A percentile compares a stretch with the other conserved stretches of the same genome.
phyloP scores from a whole-genome alignment of 495 filamentous ascomycete species.

The Penicillium canariense region DNA sequence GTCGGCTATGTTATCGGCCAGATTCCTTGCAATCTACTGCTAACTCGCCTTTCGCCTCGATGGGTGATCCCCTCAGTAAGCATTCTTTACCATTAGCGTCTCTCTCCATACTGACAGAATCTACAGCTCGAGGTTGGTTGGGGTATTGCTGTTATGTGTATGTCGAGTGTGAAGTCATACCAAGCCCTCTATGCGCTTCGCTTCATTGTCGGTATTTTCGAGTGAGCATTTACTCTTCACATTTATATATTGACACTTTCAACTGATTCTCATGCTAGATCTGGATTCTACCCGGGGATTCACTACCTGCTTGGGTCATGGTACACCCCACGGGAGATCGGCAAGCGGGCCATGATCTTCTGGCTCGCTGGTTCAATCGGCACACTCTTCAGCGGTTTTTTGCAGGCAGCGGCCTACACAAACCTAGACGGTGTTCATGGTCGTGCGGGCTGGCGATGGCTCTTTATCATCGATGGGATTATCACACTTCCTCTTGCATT shows the following conservation, averaged over 20 bases:
- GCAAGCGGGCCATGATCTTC: constrained; percentile 53
- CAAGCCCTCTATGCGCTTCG: constrained; percentile 41
- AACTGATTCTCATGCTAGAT: not conserved
- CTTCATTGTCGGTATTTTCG: constrained; percentile 2
- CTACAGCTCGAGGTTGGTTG: constrained; percentile 46
- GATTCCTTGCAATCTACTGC: not conserved
- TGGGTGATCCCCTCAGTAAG: not conserved
- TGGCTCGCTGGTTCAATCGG: constrained; percentile 47
- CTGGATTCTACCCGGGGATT: constrained; percentile 35
- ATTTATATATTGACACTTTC: not conserved
- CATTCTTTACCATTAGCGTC: not conserved
- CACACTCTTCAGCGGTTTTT: constrained; percentile 49
- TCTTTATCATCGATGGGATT: constrained; percentile 34
- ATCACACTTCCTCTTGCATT: constrained; percentile 41
- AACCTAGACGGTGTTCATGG: constrained; percentile 41
- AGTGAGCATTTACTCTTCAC: not conserved
- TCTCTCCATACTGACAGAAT: not conserved
- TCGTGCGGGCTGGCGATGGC: constrained; percentile 35
- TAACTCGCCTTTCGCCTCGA: not conserved
- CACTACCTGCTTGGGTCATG: constrained; percentile 31
- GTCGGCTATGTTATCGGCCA: not conserved
- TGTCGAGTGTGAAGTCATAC: constrained; percentile 38
- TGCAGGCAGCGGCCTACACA: constrained; percentile 12
- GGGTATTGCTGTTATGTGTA: constrained; percentile 45
- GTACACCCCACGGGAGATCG: constrained; percentile 49